Percentiles rank a stretch among this genome's conserved stretches.
These are phyloP conservation scores for Penicillium flavigenum DNA, from an alignment of 495 filamentous ascomycete genomes.

Conservation along the genomic window DNA sequence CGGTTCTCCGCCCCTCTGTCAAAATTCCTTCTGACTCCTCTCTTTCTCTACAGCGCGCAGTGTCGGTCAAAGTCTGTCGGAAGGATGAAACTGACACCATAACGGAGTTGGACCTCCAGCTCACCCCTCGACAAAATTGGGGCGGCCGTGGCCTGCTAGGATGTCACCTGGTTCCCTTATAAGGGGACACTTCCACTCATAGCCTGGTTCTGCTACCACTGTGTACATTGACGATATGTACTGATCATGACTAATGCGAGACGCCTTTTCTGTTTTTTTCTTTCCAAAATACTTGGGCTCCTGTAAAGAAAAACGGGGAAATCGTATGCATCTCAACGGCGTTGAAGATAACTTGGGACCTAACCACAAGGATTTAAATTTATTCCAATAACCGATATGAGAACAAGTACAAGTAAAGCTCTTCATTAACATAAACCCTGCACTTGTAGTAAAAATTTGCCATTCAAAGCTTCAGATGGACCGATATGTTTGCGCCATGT, in stretches of 20 bases:
- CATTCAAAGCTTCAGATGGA: not conserved
- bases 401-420: not conserved
- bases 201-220: not conserved
- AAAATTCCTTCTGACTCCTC: constrained; percentile 15
- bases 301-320: not conserved
- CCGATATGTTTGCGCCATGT: not conserved
- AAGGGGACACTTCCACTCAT: constrained; percentile 8
- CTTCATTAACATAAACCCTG: not conserved
- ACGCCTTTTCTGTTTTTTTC: not conserved
- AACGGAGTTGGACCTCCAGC: constrained; percentile 61
- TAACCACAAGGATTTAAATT: not conserved
- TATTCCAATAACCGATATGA: not conserved
- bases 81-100: constrained; percentile 39
- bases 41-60: constrained; percentile 48
- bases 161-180: constrained; percentile 81
- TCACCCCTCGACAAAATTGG: constrained; percentile 78
- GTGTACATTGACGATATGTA: constrained; percentile 8
- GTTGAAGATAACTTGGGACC: not conserved
- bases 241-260: constrained; percentile 16
- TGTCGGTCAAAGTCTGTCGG: constrained; percentile 69
- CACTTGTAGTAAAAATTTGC: not conserved
- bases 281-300: not conserved
- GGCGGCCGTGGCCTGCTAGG: constrained; percentile 85
- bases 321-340: not conserved
- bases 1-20: not conserved